Base-by-base conservation (phyloP, 208 protist species). In the Trichomonas vaginalis region DNA sequence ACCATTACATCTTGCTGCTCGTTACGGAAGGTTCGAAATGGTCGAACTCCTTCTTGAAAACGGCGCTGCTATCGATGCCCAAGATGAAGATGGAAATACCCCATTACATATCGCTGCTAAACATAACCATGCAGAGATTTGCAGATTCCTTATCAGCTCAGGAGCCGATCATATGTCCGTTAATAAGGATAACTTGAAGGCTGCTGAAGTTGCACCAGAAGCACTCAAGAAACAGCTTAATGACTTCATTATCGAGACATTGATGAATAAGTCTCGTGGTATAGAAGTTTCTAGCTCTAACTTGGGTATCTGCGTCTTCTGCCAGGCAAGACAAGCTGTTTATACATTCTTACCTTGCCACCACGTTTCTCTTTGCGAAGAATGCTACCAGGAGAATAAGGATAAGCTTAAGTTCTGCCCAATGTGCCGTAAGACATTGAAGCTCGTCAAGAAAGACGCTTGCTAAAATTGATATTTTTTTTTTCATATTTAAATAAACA, bases 331-430 rank as follows among this genome's bases (percentile, higher is more conserved):
- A 21, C 15, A 92, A 21, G 86, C 86, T 48, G 27, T 39, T 35
- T 92, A 45, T 32, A 45, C 45, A 35, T 92, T 92, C 45, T 42
- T 42, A 39, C 86, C 86, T 39, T 92, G 86, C 32, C n/a, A 92
- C 35, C 86, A 92, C 45, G 86, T 92, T 51, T 92, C 86, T 51
- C 86, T 92, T 47, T 92, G 86, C 32, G 12, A 42, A 39, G 46
- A 92, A 35, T 92, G 86, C 37, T 92, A 51, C 51, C n/a, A 51
- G 46, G 86, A 92, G 27, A 92, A 92, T 47, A 48, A 92, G 45
- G 86, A 92, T 39, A 92, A 92, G 46, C n/a, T 92, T 40, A 48
- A 92, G 40, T 92, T 92, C 86, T 92, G 86, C 27, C 86, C 86
- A 92, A 92, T 92, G 86, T 92, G 86, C 45, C 40, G 86, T n/a